A percentile compares a stretch with the other conserved stretches of the same genome.
Conservation (phyloP, 164 flowering plant species). For the Chimonanthus salicifolius region DNA sequence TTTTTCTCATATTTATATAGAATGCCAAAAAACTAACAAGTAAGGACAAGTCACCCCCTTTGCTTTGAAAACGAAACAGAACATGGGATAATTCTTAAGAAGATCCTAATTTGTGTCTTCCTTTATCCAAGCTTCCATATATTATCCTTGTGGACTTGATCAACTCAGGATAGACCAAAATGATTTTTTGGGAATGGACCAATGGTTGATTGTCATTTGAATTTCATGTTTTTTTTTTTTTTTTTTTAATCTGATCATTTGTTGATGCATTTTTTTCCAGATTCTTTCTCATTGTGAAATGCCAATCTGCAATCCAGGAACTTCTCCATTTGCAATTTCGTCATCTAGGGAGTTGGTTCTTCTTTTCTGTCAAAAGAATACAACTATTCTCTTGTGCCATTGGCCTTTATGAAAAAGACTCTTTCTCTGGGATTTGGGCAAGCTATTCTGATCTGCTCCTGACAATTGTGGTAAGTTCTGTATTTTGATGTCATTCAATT, state of each 20-base stretch:
- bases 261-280: background rate
- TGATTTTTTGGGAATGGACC: background rate
- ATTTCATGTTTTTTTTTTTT: background rate
- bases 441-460: background rate
- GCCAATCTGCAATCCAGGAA: background rate
- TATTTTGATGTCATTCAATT: background rate
- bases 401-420: background rate
- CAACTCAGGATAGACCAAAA: background rate
- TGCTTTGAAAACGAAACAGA: background rate
- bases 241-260: background rate
- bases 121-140: background rate
- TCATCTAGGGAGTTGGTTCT: background rate
- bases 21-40: background rate
- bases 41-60: background rate
- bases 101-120: background rate
- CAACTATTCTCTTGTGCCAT: background rate
- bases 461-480: background rate
- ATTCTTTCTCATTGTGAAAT: background rate
- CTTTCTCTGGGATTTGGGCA: background rate
- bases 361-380: background rate
- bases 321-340: background rate
- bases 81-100: background rate
- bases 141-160: background rate
- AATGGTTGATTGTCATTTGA: background rate
- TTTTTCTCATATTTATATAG: background rate